A percentile compares a stretch with the other conserved stretches of the same genome.
These are phyloP conservation scores for Ceratocystiopsis minuta DNA, from an alignment of 2,329 filamentous ascomycete species.

Conservation along the genomic window DNA sequence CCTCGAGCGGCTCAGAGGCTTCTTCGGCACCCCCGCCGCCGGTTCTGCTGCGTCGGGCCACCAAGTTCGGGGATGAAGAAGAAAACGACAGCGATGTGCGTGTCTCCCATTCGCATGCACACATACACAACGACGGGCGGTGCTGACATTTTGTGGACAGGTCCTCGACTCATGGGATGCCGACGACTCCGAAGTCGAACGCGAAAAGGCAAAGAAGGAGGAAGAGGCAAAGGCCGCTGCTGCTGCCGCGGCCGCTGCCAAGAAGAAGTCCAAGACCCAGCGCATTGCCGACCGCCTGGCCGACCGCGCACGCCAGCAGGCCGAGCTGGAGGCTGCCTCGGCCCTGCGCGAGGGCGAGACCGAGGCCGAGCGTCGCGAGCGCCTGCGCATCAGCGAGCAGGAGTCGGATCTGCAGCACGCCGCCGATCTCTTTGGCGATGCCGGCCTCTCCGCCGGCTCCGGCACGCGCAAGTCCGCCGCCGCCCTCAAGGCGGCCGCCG, in stretches of 20 bases:
- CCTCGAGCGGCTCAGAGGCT: conserved; percentile 17
- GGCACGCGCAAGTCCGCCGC: conserved; percentile 51
- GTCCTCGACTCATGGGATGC: conserved; percentile 95
- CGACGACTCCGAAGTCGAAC: conserved; percentile 91
- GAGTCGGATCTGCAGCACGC: conserved; percentile 79
- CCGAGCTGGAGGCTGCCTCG: conserved; percentile 35
- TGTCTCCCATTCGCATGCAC: conserved; percentile 3
- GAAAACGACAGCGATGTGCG: conserved; percentile 60
- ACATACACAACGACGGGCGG: not conserved
- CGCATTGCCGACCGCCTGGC: conserved; percentile 66
- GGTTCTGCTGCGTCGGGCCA: conserved; percentile 23
- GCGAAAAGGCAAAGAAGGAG: conserved; percentile 82
- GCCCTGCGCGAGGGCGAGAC: conserved; percentile 56
- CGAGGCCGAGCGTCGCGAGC: conserved; percentile 53
- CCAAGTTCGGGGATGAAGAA: conserved; percentile 85
- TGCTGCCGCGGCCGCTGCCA: conserved; percentile 70
- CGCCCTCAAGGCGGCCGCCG: conserved; percentile 33
- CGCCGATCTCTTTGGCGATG: conserved; percentile 72
- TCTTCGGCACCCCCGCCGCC: conserved; percentile 21
- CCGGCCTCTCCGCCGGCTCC: conserved; percentile 50
- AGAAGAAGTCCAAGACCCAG: conserved; percentile 77
- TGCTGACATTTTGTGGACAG: conserved; percentile 23
- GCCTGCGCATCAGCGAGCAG: conserved; percentile 64
- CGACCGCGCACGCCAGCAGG: conserved; percentile 33
- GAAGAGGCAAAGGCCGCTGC: conserved; percentile 76